phyloP scores from a whole-genome alignment of 2,329 filamentous ascomycete genomes.

The Onygenales sp. region DNA sequence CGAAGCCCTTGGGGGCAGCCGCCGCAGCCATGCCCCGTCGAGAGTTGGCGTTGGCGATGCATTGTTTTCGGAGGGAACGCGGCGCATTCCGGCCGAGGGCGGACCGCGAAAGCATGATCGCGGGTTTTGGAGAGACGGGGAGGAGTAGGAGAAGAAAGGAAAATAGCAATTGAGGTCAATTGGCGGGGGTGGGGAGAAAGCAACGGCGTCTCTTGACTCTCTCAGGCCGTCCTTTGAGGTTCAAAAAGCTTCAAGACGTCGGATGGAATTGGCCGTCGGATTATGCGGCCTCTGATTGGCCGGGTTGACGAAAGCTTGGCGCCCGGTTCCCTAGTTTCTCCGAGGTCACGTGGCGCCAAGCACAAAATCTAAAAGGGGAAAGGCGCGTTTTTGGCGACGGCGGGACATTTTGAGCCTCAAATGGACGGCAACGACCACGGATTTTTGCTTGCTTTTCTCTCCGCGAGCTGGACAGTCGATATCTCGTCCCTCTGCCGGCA shows the following conservation, averaged over 20 bases:
- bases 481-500: no score
- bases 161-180: slow-evolving; percentile 21
- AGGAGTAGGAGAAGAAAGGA: slow-evolving; percentile 25
- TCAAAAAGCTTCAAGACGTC: slow-evolving; percentile 28
- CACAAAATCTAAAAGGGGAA: background rate
- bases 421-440: background rate
- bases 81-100: slow-evolving; percentile 55
- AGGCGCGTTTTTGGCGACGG: background rate
- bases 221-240: slow-evolving; percentile 6
- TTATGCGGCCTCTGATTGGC: slow-evolving; percentile 31
- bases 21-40: slow-evolving; percentile 55
- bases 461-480: slow-evolving; percentile 15
- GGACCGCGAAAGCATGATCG: slow-evolving; percentile 59
- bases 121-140: slow-evolving; percentile 44
- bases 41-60: slow-evolving; percentile 47
- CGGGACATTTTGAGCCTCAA: background rate
- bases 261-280: slow-evolving; percentile 13
- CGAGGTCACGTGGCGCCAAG: slow-evolving; percentile 6
- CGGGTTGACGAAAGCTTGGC: slow-evolving; percentile 24
- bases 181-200: slow-evolving; percentile 20
- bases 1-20: slow-evolving; percentile 64
- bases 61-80: slow-evolving; percentile 51
- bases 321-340: background rate
- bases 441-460: no score
- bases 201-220: slow-evolving; percentile 6